A percentile compares a stretch with the other conserved stretches of the same genome.
Conservation (phyloP, 2,329 filamentous ascomycete species). For the Exophiala lecanii-corni region DNA sequence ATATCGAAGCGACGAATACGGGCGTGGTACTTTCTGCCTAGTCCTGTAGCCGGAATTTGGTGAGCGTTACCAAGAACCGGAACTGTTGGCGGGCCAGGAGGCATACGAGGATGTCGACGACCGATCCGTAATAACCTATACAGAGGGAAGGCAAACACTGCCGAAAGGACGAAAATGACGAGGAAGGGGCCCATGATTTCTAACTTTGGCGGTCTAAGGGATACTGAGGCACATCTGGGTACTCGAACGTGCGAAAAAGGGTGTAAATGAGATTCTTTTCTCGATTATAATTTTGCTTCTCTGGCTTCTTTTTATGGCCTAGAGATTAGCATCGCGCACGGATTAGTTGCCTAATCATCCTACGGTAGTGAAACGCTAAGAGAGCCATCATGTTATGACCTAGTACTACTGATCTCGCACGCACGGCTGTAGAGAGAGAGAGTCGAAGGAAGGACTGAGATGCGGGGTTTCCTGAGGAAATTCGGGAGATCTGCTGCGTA, state of each 20-base stretch:
- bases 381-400: not conserved
- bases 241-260: not conserved
- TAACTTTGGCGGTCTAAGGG: not conserved
- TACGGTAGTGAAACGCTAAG: not conserved
- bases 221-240: not conserved
- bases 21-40: slow-evolving; percentile 10
- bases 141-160: slow-evolving; percentile 2
- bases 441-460: not conserved
- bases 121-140: slow-evolving; percentile 9
- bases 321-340: not conserved
- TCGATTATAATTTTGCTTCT: not conserved
- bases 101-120: slow-evolving; percentile 10
- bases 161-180: not conserved
- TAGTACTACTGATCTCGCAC: not conserved
- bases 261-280: not conserved
- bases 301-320: not conserved
- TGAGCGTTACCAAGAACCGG: slow-evolving; percentile 41
- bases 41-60: slow-evolving; percentile 40
- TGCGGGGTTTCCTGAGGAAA: not conserved
- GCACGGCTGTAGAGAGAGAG: not conserved
- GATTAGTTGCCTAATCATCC: not conserved
- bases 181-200: not conserved
- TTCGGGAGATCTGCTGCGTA: slow-evolving; percentile 1
- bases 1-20: not conserved
- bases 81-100: slow-evolving; percentile 36